Conservation (phyloP, 2,329 filamentous ascomycete genomes). For the Purpureocillium lavendulum region DNA sequence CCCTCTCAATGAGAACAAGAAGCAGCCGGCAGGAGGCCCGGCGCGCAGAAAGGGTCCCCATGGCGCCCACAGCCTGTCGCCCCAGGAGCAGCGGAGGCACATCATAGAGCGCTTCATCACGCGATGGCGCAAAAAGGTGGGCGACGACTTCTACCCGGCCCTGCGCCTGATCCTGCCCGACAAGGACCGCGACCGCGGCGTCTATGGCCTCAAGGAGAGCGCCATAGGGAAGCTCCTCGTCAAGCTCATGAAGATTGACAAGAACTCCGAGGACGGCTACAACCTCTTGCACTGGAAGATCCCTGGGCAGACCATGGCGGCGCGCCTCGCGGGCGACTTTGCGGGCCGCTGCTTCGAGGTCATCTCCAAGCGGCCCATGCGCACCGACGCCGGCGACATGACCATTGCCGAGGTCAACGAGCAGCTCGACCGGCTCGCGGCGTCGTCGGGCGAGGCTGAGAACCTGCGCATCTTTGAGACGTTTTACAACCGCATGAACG, state of each 20-base stretch:
- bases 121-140: slow-evolving; percentile 81
- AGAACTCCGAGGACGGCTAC: slow-evolving; percentile 80
- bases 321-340: slow-evolving; percentile 78
- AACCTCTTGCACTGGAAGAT: slow-evolving; percentile 88
- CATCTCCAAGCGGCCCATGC: slow-evolving; percentile 73
- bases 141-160: slow-evolving; percentile 87
- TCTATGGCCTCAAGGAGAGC: slow-evolving; percentile 93
- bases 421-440: slow-evolving; percentile 69
- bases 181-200: slow-evolving; percentile 83
- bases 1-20: slow-evolving; percentile 68
- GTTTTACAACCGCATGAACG: slow-evolving; percentile 87
- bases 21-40: slow-evolving; percentile 55
- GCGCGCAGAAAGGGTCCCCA: slow-evolving; percentile 51
- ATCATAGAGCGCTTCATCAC: slow-evolving; percentile 83
- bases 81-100: slow-evolving; percentile 68
- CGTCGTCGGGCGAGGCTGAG: slow-evolving; percentile 70
- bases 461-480: slow-evolving; percentile 73
- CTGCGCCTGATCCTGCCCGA: slow-evolving; percentile 86
- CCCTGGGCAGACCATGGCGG: slow-evolving; percentile 58
- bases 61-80: slow-evolving; percentile 50
- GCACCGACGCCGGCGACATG: slow-evolving; percentile 66
- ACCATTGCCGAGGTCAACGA: slow-evolving; percentile 85
- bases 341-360: slow-evolving; percentile 82
- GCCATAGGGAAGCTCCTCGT: slow-evolving; percentile 85
- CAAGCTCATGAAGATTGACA: slow-evolving; percentile 85